Percentiles rank a stretch among this genome's conserved stretches.
These are phyloP conservation scores for Caryocar brasiliense DNA, from an alignment of 441 rosid genomes.

Conservation along the genomic window DNA sequence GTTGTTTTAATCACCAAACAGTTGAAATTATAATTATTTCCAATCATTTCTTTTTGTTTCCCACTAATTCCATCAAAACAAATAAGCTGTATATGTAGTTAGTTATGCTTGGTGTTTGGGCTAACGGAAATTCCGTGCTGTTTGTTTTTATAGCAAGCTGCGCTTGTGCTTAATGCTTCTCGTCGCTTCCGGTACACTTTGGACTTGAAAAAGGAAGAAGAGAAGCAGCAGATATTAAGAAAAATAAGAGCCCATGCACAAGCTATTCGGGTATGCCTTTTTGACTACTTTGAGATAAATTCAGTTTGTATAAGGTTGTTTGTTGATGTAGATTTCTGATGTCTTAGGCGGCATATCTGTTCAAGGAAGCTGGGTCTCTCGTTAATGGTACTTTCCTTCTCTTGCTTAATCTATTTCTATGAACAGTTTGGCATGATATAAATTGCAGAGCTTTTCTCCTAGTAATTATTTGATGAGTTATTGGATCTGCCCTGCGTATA, in stretches of 20 bases:
- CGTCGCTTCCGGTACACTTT: slow-evolving; percentile 87
- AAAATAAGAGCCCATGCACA: slow-evolving; percentile 85
- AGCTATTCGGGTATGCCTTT: slow-evolving; percentile 50
- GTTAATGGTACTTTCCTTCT: slow-evolving; percentile 39
- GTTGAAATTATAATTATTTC: no score
- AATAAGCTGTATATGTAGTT: no score
- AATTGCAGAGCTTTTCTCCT: no score
- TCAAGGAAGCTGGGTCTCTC: slow-evolving; percentile 42
- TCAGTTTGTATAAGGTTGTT: background rate
- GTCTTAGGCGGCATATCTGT: slow-evolving; percentile 80
- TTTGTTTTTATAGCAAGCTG: slow-evolving; percentile 83
- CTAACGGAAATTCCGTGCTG: background rate
- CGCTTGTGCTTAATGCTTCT: slow-evolving; percentile 89
- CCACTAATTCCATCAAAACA: no score
- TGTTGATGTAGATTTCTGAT: slow-evolving; percentile 11
- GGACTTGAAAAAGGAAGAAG: slow-evolving; percentile 87
- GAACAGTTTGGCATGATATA: no score
- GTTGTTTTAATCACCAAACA: no score
- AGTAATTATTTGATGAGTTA: background rate
- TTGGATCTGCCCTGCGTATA: no score
- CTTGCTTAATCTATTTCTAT: background rate
- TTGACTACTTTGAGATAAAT: background rate
- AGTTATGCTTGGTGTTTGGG: background rate
- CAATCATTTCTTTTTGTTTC: no score
- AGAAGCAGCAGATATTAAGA: slow-evolving; percentile 47